Conservation (phyloP, 371 early-diverging fungal species). For the Conidiobolus incongruus region DNA sequence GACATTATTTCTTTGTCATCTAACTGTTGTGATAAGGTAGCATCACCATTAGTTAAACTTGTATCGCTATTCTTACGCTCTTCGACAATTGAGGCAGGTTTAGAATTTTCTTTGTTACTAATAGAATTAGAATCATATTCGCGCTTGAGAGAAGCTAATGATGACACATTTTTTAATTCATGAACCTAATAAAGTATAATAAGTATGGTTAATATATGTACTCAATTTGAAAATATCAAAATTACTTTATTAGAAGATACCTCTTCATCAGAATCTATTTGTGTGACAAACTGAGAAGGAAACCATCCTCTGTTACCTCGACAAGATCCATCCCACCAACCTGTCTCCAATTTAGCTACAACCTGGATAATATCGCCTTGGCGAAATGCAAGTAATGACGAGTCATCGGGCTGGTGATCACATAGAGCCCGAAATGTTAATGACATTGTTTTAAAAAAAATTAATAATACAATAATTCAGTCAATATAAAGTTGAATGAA, state of each 20-base stretch:
- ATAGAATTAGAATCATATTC: too few relatives aligned
- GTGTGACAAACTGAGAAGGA: conserved; percentile 52
- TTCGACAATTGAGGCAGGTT: too few relatives aligned
- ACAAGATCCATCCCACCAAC: conserved; percentile 80
- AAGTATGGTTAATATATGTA: too few relatives aligned
- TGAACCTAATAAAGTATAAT: too few relatives aligned
- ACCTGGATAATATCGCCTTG: conserved; percentile 65
- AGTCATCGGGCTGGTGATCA: conserved; percentile 44
- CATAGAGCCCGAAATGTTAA: too few relatives aligned
- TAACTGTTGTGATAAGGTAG: conserved; percentile 5
- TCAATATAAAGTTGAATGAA: too few relatives aligned
- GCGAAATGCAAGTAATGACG: conserved; percentile 45
- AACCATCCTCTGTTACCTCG: conserved; percentile 60
- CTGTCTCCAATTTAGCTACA: conserved; percentile 51
- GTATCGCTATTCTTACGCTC: conserved; percentile 1
- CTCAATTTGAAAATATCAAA: background rate
- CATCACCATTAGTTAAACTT: conserved; percentile 5
- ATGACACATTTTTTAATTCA: too few relatives aligned
- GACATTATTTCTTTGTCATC: too few relatives aligned
- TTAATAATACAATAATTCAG: too few relatives aligned
- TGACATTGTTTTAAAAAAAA: too few relatives aligned
- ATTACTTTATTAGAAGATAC: background rate
- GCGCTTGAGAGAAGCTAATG: too few relatives aligned
- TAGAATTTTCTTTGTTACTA: too few relatives aligned
- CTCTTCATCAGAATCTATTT: conserved; percentile 2